Percentiles rank a stretch among this genome's conserved stretches.
These are phyloP conservation scores for Parietaria judaica DNA, from an alignment of 306 rosid genomes.

Conservation along the genomic window DNA sequence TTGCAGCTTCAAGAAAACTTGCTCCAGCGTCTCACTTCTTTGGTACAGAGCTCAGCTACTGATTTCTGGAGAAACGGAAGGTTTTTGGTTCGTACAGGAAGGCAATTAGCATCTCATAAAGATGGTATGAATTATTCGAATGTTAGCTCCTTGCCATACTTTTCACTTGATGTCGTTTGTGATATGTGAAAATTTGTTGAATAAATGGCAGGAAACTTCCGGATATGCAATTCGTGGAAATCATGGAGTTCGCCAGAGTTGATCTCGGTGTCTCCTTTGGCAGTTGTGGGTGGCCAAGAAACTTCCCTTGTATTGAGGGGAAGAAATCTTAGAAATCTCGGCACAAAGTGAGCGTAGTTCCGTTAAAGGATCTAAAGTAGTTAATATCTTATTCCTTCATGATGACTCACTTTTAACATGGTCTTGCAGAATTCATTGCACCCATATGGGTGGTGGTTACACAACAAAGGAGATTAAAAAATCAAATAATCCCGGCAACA, in stretches of 20 bases:
- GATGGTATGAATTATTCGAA: conserved; percentile 52
- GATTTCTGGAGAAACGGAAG: conserved; percentile 89
- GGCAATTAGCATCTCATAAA: conserved; percentile 66
- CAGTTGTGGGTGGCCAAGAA: conserved; percentile 70
- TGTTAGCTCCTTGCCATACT: conserved; percentile 6
- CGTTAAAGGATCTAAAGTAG: conserved; percentile 10
- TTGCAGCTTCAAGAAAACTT: conserved; percentile 74
- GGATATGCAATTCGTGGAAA: conserved; percentile 57
- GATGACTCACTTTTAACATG: conserved; percentile 7
- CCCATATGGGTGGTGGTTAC: conserved; percentile 58
- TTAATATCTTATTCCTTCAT: conserved; percentile 6
- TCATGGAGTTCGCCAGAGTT: conserved; percentile 76
- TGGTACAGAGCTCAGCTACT: conserved; percentile 50
- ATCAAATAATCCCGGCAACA: conserved; percentile 34
- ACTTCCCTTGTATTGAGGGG: conserved; percentile 65
- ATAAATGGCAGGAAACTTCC: conserved; percentile 47
- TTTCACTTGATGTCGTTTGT: conserved; percentile 6
- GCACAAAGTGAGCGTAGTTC: conserved; percentile 54
- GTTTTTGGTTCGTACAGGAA: conserved; percentile 64
- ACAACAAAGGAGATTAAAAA: conserved; percentile 45
- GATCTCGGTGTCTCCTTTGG: conserved; percentile 74
- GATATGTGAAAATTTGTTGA: conserved; percentile 4
- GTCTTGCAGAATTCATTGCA: conserved; percentile 74
- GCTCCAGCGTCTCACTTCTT: conserved; percentile 41
- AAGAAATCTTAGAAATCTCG: conserved; percentile 60